Conservation (phyloP, 2,329 filamentous ascomycete genomes). For the Aspergillus pseudoglaucus region DNA sequence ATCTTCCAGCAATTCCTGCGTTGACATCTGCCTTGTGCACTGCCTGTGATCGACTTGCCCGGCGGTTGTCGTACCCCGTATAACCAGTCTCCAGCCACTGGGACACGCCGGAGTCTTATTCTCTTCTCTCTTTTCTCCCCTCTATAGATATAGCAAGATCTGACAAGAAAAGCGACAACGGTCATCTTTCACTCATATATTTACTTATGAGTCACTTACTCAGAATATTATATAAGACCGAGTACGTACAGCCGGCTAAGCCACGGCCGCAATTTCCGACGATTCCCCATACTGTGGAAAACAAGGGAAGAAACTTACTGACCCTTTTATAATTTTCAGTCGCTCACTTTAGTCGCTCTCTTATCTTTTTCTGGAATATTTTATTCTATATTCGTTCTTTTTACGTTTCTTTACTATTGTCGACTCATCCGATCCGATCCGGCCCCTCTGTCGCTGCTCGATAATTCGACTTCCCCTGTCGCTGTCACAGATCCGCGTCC, state of each 20-base stretch:
- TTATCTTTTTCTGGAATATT: background rate
- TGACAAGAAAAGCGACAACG: background rate
- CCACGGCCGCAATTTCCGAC: conserved; percentile 12
- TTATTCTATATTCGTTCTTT: background rate
- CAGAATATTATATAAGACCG: background rate
- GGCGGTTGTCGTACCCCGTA: no score
- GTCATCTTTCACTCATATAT: no score
- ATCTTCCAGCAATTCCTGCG: no score
- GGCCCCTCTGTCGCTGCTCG: background rate
- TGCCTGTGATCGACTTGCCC: no score
- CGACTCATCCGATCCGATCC: background rate
- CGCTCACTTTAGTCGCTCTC: background rate
- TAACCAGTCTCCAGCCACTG: no score
- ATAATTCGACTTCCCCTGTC: background rate
- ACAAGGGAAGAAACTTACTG: background rate
- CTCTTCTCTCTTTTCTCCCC: no score
- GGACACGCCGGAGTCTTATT: no score
- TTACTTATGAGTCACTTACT: background rate
- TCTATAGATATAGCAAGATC: no score
- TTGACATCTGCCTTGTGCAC: no score
- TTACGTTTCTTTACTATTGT: background rate
- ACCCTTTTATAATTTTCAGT: background rate
- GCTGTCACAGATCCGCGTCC: background rate
- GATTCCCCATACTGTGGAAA: background rate
- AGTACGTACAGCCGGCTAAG: conserved; percentile 5